phyloP scores from a whole-genome alignment of 2,329 filamentous ascomycete genomes.

The Balansia obtecta region DNA sequence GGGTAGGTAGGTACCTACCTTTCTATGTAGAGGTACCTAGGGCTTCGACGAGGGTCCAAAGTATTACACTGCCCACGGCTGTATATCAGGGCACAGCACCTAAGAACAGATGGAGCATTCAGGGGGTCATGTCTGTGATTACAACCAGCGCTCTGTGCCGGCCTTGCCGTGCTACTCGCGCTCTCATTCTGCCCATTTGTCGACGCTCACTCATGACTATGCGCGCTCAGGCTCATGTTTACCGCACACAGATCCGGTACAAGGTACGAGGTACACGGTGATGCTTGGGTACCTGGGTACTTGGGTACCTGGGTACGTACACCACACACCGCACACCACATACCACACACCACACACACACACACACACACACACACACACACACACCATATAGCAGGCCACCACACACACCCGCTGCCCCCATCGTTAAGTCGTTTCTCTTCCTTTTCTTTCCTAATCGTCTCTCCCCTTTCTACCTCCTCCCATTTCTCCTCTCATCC shows the following conservation, averaged over 20 bases:
- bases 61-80: no score
- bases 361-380: background rate
- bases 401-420: slow-evolving; percentile 7
- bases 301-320: no score
- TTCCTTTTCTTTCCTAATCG: slow-evolving; percentile 14
- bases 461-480: slow-evolving; percentile 9
- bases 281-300: no score
- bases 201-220: no score
- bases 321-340: background rate
- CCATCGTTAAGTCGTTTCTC: slow-evolving; percentile 4
- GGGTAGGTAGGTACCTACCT: no score
- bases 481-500: slow-evolving; percentile 10
- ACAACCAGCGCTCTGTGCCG: background rate
- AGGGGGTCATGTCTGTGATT: no score
- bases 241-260: background rate
- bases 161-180: background rate
- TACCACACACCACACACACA: background rate
- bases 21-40: no score
- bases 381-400: background rate
- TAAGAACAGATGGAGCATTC: no score
- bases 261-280: no score
- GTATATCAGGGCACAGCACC: no score
- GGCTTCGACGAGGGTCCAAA: no score
- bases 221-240: background rate
- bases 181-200: background rate